Evolutionary conservation across 2,329 filamentous ascomycete species (phyloP).

Genomic region (Ophiostoma montium): DNA sequence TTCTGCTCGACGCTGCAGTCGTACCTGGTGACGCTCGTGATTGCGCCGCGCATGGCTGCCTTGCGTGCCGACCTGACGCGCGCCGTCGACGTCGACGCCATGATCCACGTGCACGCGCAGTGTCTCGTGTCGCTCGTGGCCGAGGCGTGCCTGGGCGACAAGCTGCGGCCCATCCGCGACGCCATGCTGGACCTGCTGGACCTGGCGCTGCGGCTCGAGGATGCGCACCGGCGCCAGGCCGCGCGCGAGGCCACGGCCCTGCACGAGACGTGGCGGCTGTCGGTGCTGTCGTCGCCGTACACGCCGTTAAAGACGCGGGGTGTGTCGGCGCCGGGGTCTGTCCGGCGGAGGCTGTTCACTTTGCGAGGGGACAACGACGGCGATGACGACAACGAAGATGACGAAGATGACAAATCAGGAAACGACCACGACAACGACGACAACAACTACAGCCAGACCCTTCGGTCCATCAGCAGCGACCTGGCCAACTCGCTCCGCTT

Average conservation of each 20-base stretch:
- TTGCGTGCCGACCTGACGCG: conserved; percentile 43
- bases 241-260: conserved; percentile 24
- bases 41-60: conserved; percentile 42
- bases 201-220: conserved; percentile 54
- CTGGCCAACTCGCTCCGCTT: conserved; percentile 57
- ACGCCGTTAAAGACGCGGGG: conserved; percentile 8
- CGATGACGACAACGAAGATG: conserved; percentile 11
- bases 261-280: conserved; percentile 26
- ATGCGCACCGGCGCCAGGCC: conserved; percentile 33
- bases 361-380: conserved; percentile 5
- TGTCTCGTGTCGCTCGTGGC: conserved; percentile 51
- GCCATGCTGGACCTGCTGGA: conserved; percentile 66
- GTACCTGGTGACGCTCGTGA: conserved; percentile 61
- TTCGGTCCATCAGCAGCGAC: conserved; percentile 44
- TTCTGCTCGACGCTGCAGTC: conserved; percentile 62
- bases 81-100: conserved; percentile 63
- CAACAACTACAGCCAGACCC: conserved; percentile 31
- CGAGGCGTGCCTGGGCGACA: conserved; percentile 55
- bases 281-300: conserved; percentile 21
- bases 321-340: conserved; percentile 9
- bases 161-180: conserved; percentile 55
- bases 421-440: conserved; percentile 8
- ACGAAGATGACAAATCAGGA: conserved; percentile 15
- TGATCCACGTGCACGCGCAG: conserved; percentile 54
- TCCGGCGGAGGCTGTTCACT: background rate